A percentile compares a stretch with the other conserved stretches of the same genome.
Conservation (phyloP, 2,329 filamentous ascomycete species). For the Ciborinia camelliae region DNA sequence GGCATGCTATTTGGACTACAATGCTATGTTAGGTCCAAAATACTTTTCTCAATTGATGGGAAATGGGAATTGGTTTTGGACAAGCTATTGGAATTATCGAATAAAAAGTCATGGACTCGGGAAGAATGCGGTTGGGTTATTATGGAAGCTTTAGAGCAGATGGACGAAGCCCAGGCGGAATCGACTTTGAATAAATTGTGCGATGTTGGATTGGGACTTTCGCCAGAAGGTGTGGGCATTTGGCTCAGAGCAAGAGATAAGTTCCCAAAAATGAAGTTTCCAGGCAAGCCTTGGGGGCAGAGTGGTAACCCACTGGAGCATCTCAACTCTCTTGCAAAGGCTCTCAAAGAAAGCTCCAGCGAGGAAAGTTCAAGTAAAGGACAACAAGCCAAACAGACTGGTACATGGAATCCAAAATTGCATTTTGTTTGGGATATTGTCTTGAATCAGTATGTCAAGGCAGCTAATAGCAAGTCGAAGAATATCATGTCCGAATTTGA, state of each 20-base stretch:
- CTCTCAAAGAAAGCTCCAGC: constrained; percentile 71
- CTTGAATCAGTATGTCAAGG: constrained; percentile 51
- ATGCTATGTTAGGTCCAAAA: constrained; percentile 75
- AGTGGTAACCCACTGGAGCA: constrained; percentile 71
- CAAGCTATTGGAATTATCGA: constrained; percentile 68
- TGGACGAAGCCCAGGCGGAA: constrained; percentile 53
- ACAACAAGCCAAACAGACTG: constrained; percentile 48
- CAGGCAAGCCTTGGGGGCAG: constrained; percentile 66
- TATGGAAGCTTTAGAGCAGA: constrained; percentile 66
- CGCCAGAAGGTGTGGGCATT: constrained; percentile 83
- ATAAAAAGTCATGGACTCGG: constrained; percentile 83
- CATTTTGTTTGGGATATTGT: constrained; percentile 88
- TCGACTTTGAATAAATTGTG: constrained; percentile 60
- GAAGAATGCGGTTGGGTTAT: constrained; percentile 84
- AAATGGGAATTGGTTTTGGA: constrained; percentile 68
- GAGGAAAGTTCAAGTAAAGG: constrained; percentile 46
- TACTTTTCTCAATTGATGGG: constrained; percentile 59
- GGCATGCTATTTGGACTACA: constrained; percentile 85
- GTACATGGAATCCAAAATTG: constrained; percentile 74
- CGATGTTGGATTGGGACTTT: constrained; percentile 66
- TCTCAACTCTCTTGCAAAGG: constrained; percentile 64
- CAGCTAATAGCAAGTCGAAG: constrained; percentile 34
- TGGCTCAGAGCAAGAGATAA: constrained; percentile 70
- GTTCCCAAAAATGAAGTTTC: constrained; percentile 63
- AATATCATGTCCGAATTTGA: constrained; percentile 50